Conservation (phyloP, 805 yeast genomes). For the Pichia thaimueangensis region DNA sequence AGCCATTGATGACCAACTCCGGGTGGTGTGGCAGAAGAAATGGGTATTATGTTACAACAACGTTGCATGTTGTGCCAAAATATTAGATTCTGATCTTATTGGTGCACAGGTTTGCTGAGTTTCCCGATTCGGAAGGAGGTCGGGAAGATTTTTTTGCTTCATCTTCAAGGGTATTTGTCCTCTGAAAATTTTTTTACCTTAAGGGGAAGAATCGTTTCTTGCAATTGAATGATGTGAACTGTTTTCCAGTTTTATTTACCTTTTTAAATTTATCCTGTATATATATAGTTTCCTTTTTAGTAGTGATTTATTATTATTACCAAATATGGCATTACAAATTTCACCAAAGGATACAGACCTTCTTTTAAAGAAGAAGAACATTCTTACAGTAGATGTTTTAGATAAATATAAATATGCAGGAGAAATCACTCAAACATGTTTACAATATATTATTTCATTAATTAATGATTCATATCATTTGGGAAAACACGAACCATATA, state of each 20-base stretch:
- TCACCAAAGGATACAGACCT: constrained; percentile 69
- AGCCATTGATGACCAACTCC: not conserved
- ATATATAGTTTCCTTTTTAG: not conserved
- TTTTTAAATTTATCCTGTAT: too few species aligned
- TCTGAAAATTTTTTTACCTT: not conserved
- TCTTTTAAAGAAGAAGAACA: constrained; percentile 66
- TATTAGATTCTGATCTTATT: not conserved
- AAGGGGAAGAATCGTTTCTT: not conserved
- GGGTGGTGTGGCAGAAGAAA: constrained; percentile 2
- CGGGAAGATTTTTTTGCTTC: too few species aligned
- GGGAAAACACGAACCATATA: constrained; percentile 39
- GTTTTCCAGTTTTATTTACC: too few species aligned
- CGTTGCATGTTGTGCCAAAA: not conserved
- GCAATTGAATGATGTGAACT: too few species aligned
- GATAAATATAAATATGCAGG: constrained; percentile 89
- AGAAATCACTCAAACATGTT: constrained; percentile 77
- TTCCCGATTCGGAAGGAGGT: not conserved
- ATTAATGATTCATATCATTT: constrained; percentile 72
- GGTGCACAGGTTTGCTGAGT: constrained; percentile 7
- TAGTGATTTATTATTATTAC: too few species aligned
- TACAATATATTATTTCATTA: constrained; percentile 56
- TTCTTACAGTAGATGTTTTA: constrained; percentile 51
- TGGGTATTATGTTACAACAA: not conserved
- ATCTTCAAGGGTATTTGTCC: too few species aligned
- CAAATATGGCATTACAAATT: constrained; percentile 64